Base-by-base conservation (phyloP, 116 monocot species). In the Trichopus zeylanicus region DNA sequence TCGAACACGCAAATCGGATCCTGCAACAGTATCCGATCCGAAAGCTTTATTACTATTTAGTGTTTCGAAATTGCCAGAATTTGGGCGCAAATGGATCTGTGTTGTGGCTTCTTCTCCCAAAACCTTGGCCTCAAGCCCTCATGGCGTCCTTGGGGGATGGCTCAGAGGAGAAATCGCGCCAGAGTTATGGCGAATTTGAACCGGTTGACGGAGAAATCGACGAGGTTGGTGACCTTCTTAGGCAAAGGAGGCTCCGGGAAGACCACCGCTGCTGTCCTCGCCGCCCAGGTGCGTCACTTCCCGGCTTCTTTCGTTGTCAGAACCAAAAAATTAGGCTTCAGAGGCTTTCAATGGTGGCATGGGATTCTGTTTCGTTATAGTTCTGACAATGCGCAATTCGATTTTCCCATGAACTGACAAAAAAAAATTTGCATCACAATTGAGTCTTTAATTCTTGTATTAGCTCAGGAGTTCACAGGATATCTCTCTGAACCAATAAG, bases 221-320 rank as follows among this genome's bases (percentile, higher is more conserved):
- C 89, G 28, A 83, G 70, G 69, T 75, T 94, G 57, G 86, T 94
- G 56, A 94, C 94, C 29, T 94, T 94, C 72, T 51, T 94, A 30
- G 94, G 94, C 10, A 94, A 94, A 63, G 94, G 94, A 28, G 89
- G 89, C 25, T 82, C 89, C 24, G 94, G 94, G 16, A 94, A 86
- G 83, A 94, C 82, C 65, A 81, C 83, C 47, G 81, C 89, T 8
- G 80, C 94, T 0, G 78, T 78, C 47, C 67, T 94, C 42, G 94
- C 94, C 30, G 85, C 94, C 3, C 72, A 86, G 83, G 94, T 92
- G 20, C 7, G 22, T 47, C 27, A 66, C 29, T 30, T 19, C 33
- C 22, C 1, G 11, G 12, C 42, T 29, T 27, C 10, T 0, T 42
- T 20, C 13, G 26, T 56, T 38, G 16, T 56, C n/a, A n/a, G n/a